A percentile compares a stretch with the other conserved stretches of the same genome.
Conservation (phyloP, 208 protist species). For the Crithidia acanthocephali region DNA sequence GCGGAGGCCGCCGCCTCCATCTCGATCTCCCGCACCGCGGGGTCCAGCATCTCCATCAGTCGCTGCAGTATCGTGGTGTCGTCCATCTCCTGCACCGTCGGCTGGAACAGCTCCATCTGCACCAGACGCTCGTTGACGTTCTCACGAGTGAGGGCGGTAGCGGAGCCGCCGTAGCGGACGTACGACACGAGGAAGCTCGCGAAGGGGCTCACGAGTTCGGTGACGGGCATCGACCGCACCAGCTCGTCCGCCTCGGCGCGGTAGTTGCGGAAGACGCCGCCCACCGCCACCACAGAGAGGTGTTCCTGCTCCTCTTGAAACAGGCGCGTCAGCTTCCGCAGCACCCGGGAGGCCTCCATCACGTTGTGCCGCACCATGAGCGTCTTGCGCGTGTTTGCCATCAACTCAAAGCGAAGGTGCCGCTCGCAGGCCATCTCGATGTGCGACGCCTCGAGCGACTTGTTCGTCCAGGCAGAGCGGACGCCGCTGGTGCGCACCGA, state of each 20-base stretch:
- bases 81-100: constrained; percentile 65
- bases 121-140: constrained; percentile 71
- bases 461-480: constrained; percentile 85
- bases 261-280: constrained; percentile 80
- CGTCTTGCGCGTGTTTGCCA: constrained; percentile 80
- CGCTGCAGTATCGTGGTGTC: constrained; percentile 48
- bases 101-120: constrained; percentile 65
- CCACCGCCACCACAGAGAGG: constrained; percentile 58
- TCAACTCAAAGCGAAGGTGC: constrained; percentile 76
- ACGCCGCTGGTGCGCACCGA: constrained; percentile 86
- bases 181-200: constrained; percentile 74
- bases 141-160: constrained; percentile 66
- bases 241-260: constrained; percentile 73
- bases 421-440: constrained; percentile 84
- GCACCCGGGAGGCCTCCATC: constrained; percentile 56
- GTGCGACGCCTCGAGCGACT: constrained; percentile 88
- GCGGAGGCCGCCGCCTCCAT: neutral
- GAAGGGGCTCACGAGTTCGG: constrained; percentile 84
- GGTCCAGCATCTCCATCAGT: constrained; percentile 79
- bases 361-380: constrained; percentile 82
- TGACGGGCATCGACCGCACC: constrained; percentile 49
- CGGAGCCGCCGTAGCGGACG: constrained; percentile 61
- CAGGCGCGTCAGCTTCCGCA: constrained; percentile 71
- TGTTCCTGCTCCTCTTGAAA: constrained; percentile 87
- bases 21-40: constrained; percentile 67